A percentile compares a stretch with the other conserved stretches of the same genome.
phyloP scores from a whole-genome alignment of 192 early-diverging fungal genomes.

The Paraglomus brasilianum region DNA sequence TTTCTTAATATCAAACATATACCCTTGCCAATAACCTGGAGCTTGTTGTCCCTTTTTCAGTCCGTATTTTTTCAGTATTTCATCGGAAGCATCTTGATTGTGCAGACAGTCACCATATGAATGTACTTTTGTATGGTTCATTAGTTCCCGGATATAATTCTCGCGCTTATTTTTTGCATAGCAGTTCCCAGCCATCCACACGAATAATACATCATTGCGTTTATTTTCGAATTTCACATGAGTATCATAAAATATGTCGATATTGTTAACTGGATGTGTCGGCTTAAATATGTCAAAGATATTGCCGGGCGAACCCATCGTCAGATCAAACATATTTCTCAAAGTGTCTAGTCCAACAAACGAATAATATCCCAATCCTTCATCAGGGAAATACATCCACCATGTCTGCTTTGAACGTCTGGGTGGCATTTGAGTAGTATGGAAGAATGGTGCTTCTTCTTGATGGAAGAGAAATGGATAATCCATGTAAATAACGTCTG shows the following conservation, averaged over 20 bases:
- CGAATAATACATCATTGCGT: slow-evolving; percentile 11
- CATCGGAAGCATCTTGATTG: slow-evolving; percentile 30
- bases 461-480: slow-evolving; percentile 16
- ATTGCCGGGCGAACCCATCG: slow-evolving; percentile 26
- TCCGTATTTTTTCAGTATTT: neutral
- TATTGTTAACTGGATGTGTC: neutral
- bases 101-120: slow-evolving; percentile 32
- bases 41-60: too few relatives aligned
- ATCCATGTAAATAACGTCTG: slow-evolving; percentile 31
- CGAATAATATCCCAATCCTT: slow-evolving; percentile 20
- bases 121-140: slow-evolving; percentile 29
- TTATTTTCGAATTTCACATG: neutral
- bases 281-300: slow-evolving; percentile 6
- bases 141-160: slow-evolving; percentile 20
- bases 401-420: slow-evolving; percentile 28
- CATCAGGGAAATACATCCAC: slow-evolving; percentile 4
- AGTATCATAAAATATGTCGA: neutral
- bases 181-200: slow-evolving; percentile 29
- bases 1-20: neutral
- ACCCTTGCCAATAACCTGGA: too few relatives aligned
- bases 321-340: slow-evolving; percentile 30
- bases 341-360: slow-evolving; percentile 15
- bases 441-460: slow-evolving; percentile 15
- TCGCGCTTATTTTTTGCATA: too few relatives aligned
- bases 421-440: slow-evolving; percentile 28